Evolutionary conservation across 1,284 basidiomycete genomes (phyloP), one percentile per base, ranked within the genome.

Genomic region (Neolentinus lepideus): DNA sequence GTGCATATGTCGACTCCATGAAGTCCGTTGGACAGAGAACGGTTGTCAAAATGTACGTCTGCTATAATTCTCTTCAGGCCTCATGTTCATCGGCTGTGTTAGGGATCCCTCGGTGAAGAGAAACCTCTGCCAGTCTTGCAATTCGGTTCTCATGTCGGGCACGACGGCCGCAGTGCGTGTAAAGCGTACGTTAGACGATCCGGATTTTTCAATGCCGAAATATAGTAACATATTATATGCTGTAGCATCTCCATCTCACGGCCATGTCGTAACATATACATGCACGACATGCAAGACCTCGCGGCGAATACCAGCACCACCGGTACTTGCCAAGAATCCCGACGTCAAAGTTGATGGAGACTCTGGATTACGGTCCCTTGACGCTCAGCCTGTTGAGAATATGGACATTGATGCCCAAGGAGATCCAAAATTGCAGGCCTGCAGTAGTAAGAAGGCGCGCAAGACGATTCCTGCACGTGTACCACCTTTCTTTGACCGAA

Each of bases 61-160:
- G 22, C 26, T 33, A 16, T 33, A 55, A 38, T 16, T 31, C 6
- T 54, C 10, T 14, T 36, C 3, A 3, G 45, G 1, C 45, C 19
- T 46, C 47, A 10, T 24, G 14, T 36, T 29, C 14, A 21, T 16
- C 6, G 11, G 38, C 27, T 33, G 48, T 29, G 11, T 12, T 56
- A 92, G 90, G 63, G 91, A 92, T 66, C 90, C 90, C 0, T 73
- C 77, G 2, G 75, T 92, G 21, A 93, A 93, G 66, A 83, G 90
- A 14, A 83, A 84, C 0, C 63, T 92, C 11, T 93, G 90, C 70
- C 81, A 79, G 64, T 72, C 74, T 1, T 93, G 91, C 63, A 76
- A 79, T 55, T 68, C 73, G 0, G 73, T 87, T 1, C 74, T 92
- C 3, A 64, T 90, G 1, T 85, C 88, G 1, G 91, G 90, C 9